These are phyloP conservation scores for Evernia prunastri DNA, from an alignment of 495 filamentous ascomycete genomes.

Conservation along the genomic window DNA sequence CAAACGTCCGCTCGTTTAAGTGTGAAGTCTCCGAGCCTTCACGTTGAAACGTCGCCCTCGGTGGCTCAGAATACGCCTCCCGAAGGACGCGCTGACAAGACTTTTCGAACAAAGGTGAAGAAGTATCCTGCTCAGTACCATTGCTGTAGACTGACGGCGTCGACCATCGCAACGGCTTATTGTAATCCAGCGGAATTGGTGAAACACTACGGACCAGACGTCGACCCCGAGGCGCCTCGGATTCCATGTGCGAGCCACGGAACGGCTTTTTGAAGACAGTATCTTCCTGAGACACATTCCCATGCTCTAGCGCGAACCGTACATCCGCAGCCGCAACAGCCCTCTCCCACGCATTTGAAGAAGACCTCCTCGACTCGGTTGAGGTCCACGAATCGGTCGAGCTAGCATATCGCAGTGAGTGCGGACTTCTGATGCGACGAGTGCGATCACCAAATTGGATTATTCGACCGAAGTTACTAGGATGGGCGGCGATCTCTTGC, in stretches of 20 bases:
- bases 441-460: not conserved
- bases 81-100: not conserved
- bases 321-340: not conserved
- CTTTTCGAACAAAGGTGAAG: conserved; percentile 14
- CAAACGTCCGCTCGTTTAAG: not conserved
- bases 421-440: not conserved
- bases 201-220: not conserved
- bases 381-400: not conserved
- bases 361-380: not conserved
- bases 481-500: not conserved
- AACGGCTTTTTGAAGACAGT: not conserved
- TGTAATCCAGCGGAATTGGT: conserved; percentile 9
- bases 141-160: conserved; percentile 9
- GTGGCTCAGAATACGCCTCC: not conserved
- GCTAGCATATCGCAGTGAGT: not conserved
- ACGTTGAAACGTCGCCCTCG: not conserved
- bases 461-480: not conserved
- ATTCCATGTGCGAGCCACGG: not conserved
- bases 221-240: not conserved
- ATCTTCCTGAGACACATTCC: too few relatives aligned
- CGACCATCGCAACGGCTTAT: not conserved
- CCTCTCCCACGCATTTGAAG: conserved; percentile 5
- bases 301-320: not conserved
- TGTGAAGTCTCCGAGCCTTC: too few relatives aligned
- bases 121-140: conserved; percentile 13